A percentile compares a stretch with the other conserved stretches of the same genome.
Evolutionary conservation across 1,284 basidiomycete species (phyloP).

Genomic region (Sutorius eximius): DNA sequence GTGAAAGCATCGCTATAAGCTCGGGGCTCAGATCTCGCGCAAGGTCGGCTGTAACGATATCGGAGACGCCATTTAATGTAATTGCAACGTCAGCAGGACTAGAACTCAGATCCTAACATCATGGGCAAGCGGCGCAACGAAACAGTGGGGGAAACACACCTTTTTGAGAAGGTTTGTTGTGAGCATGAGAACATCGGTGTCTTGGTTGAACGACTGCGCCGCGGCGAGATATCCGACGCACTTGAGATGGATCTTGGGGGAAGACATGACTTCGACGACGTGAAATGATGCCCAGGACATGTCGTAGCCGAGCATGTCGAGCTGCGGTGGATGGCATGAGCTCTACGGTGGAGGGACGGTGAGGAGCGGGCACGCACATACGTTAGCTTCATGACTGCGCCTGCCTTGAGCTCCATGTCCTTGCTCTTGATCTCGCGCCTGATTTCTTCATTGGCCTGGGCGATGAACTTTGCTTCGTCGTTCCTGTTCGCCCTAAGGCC

Average conservation of each 20-base stretch:
- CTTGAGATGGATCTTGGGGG: constrained; percentile 88
- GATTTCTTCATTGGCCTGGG: constrained; percentile 85
- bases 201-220: constrained; percentile 87
- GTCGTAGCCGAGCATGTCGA: constrained; percentile 92
- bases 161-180: constrained; percentile 99
- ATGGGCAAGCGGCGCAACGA: constrained; percentile 1
- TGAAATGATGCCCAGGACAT: constrained; percentile 92
- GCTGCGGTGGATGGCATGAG: constrained; percentile 44
- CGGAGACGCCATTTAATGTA: constrained; percentile 84
- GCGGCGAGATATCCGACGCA: constrained; percentile 96
- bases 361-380: constrained; percentile 59
- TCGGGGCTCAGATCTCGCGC: constrained; percentile 89
- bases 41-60: constrained; percentile 86
- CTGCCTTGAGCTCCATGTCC: constrained; percentile 97
- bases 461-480: constrained; percentile 80
- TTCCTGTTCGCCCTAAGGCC: constrained; percentile 85
- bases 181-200: constrained; percentile 96
- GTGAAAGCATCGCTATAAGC: constrained; percentile 85
- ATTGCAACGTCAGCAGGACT: constrained; percentile 75
- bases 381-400: constrained; percentile 92
- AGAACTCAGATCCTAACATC: constrained; percentile 78
- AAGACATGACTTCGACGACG: constrained; percentile 98
- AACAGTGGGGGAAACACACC: constrained; percentile 46
- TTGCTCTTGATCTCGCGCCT: constrained; percentile 87
- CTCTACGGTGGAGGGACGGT: not conserved